A percentile compares a stretch with the other conserved stretches of the same genome.
Evolutionary conservation across 345 rosid genomes (phyloP).

Genomic region (Pugionium dolabratum): DNA sequence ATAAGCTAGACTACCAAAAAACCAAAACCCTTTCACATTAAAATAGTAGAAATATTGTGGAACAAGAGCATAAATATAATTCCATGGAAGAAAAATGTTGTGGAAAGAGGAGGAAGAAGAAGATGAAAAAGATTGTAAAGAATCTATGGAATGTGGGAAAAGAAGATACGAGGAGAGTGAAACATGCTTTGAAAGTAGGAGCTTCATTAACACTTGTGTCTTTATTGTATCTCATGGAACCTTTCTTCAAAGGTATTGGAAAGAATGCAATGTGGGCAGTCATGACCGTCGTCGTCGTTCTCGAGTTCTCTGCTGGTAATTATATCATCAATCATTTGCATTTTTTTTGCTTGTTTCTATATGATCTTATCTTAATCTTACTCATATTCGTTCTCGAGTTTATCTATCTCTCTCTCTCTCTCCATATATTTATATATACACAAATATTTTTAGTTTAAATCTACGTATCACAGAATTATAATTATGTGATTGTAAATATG

Average conservation of each 20-base stretch:
- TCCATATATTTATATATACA: too few species aligned
- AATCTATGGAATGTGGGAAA: constrained; percentile 53
- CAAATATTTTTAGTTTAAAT: too few species aligned
- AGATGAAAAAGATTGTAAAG: constrained; percentile 41
- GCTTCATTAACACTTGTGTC: constrained; percentile 70
- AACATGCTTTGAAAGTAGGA: constrained; percentile 87
- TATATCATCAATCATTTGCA: not conserved
- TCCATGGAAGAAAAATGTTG: constrained; percentile 24
- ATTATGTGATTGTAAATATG: too few species aligned
- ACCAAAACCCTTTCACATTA: not conserved
- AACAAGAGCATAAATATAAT: constrained; percentile 35
- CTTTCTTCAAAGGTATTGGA: constrained; percentile 61
- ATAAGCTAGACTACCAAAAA: not conserved
- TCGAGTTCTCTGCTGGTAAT: constrained; percentile 80
- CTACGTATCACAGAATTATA: too few species aligned
- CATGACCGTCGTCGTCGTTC: constrained; percentile 87
- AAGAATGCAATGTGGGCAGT: constrained; percentile 76
- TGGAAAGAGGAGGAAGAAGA: constrained; percentile 35
- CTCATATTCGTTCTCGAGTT: not conserved
- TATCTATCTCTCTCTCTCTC: too few species aligned
- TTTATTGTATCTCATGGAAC: constrained; percentile 60
- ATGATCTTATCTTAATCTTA: constrained; percentile 20
- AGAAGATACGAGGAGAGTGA: constrained; percentile 72
- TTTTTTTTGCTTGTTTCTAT: not conserved
- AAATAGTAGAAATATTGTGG: constrained; percentile 30